These are phyloP conservation scores for Orobanche coerulescens DNA, from an alignment of 257 asterid species.

Conservation along the genomic window DNA sequence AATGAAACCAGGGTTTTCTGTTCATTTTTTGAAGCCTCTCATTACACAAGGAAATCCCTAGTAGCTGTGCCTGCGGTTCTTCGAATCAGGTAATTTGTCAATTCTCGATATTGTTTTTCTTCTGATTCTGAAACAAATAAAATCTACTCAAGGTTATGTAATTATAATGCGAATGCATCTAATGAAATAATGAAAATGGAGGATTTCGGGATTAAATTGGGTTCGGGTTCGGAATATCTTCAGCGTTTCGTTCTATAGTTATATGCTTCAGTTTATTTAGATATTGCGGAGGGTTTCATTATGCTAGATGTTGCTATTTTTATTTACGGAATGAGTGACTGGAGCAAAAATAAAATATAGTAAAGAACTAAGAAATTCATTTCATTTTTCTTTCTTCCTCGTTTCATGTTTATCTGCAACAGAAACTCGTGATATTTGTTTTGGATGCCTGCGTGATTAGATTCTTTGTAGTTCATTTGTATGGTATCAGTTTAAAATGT, in stretches of 20 bases:
- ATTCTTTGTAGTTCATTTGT: background rate
- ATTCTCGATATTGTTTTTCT: background rate
- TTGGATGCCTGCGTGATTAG: background rate
- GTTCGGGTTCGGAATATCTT: background rate
- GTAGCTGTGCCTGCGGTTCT: background rate
- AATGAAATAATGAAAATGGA: background rate
- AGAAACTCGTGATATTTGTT: background rate
- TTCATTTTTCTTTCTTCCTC: background rate
- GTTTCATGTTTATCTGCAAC: background rate
- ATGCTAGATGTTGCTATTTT: background rate
- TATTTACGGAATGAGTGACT: background rate
- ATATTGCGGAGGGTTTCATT: background rate
- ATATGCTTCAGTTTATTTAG: background rate
- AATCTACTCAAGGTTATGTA: too few relatives aligned
- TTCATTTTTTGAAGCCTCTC: background rate
- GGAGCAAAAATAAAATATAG: background rate
- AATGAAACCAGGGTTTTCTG: conserved; percentile 13
- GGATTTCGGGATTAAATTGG: background rate
- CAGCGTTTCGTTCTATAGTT: background rate
- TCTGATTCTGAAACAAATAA: background rate
- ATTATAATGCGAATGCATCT: background rate
- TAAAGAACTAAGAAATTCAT: background rate
- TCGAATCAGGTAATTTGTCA: conserved; percentile 13
- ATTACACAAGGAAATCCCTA: conserved; percentile 2
- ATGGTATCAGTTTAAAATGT: too few relatives aligned